Evolutionary conservation across 768 basidiomycete genomes (phyloP).

Genomic region (Psilocybe azurescens): DNA sequence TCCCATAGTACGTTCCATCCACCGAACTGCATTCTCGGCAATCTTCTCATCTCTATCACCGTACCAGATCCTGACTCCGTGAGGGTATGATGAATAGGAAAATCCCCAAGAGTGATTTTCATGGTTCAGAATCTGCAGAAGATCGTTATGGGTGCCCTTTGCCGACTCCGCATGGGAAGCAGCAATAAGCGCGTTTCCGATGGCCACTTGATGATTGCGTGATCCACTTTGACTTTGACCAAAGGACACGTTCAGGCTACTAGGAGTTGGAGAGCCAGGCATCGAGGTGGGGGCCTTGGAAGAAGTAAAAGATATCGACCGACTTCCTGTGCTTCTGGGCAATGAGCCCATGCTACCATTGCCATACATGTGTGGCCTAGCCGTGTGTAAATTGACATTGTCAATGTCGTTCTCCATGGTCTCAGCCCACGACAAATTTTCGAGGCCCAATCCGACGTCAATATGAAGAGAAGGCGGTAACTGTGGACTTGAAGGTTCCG

Average conservation of each 20-base stretch:
- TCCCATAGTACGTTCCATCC: constrained; percentile 90
- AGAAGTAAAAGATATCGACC: constrained; percentile 76
- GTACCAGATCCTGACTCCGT: constrained; percentile 86
- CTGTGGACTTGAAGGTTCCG: constrained; percentile 52
- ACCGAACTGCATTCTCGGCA: constrained; percentile 85
- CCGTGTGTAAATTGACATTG: constrained; percentile 20
- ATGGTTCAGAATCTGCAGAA: constrained; percentile 91
- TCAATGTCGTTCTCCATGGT: constrained; percentile 26
- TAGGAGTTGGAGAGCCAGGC: constrained; percentile 59
- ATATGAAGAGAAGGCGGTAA: constrained; percentile 59
- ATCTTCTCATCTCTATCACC: constrained; percentile 95
- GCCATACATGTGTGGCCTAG: constrained; percentile 40
- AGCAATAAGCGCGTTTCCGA: constrained; percentile 91
- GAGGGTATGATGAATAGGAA: constrained; percentile 80
- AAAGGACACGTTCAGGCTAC: constrained; percentile 43
- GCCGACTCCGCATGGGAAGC: constrained; percentile 96
- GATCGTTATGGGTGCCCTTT: constrained; percentile 88
- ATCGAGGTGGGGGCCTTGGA: constrained; percentile 46
- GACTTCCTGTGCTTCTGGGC: constrained; percentile 58
- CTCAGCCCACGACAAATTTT: constrained; percentile 58
- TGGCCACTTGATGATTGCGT: constrained; percentile 65
- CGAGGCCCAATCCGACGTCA: constrained; percentile 61
- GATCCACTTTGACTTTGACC: constrained; percentile 26
- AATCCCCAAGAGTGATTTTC: constrained; percentile 91
- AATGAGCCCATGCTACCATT: constrained; percentile 35